Evolutionary conservation across 768 basidiomycete species (phyloP).

Genomic region (Coprinellus aureogranulatus): DNA sequence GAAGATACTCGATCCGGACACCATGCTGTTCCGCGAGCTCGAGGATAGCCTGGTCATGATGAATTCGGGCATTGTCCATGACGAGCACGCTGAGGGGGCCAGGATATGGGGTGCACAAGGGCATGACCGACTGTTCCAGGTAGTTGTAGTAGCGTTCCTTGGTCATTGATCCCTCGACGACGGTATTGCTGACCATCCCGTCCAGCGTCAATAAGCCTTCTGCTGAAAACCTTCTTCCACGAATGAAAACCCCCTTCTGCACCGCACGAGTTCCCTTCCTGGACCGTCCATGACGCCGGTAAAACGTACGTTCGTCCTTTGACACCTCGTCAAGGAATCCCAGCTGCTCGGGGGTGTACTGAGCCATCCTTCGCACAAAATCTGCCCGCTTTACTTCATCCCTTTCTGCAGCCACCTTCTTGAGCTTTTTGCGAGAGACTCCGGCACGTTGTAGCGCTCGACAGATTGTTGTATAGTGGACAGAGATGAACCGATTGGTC

Average conservation of each 20-base stretch:
- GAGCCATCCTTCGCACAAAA: slow-evolving; percentile 23
- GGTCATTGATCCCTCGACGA: slow-evolving; percentile 30
- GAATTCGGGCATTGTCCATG: slow-evolving; percentile 34
- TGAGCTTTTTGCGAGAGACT: slow-evolving; percentile 27
- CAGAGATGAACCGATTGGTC: slow-evolving; percentile 29
- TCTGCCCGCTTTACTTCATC: slow-evolving; percentile 23
- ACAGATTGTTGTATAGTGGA: slow-evolving; percentile 32
- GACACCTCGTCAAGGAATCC: slow-evolving; percentile 35
- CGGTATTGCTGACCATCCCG: slow-evolving; percentile 25
- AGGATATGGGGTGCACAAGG: slow-evolving; percentile 22
- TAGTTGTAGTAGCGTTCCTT: slow-evolving; percentile 19
- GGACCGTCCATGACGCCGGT: slow-evolving; percentile 17
- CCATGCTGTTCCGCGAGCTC: slow-evolving; percentile 14
- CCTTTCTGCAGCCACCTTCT: slow-evolving; percentile 30
- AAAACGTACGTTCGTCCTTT: slow-evolving; percentile 24
- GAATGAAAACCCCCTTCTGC: slow-evolving; percentile 25
- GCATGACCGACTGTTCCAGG: slow-evolving; percentile 22
- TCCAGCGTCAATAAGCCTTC: slow-evolving; percentile 27
- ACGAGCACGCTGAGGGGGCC: slow-evolving; percentile 27
- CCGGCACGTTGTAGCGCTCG: slow-evolving; percentile 25
- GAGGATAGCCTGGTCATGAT: slow-evolving; percentile 27
- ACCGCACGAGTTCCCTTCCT: slow-evolving; percentile 20
- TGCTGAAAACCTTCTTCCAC: slow-evolving; percentile 21
- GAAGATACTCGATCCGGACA: slow-evolving; percentile 28
- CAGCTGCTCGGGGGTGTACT: slow-evolving; percentile 29